These are phyloP conservation scores for Primulina huaijiensis DNA, from an alignment of 257 asterid species.

Conservation along the genomic window DNA sequence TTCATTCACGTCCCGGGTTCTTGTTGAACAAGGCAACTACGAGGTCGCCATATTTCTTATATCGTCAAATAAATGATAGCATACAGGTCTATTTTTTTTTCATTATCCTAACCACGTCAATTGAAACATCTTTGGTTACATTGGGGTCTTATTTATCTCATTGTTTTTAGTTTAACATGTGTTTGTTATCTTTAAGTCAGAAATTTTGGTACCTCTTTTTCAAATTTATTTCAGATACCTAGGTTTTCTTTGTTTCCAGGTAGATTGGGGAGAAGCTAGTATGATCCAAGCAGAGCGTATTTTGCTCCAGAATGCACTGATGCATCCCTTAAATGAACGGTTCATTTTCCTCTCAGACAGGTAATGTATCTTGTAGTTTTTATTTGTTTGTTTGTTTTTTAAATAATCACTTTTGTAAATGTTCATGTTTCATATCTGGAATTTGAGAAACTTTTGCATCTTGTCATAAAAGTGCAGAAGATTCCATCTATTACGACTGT, in stretches of 20 bases:
- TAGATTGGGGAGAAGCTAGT: conserved; percentile 99
- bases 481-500: not conserved
- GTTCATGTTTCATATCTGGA: conserved; percentile 10
- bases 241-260: conserved; percentile 55
- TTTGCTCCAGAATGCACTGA: conserved; percentile 75
- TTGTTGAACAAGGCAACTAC: conserved; percentile 68
- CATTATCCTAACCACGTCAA: not conserved
- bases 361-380: conserved; percentile 31
- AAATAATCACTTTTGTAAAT: not conserved
- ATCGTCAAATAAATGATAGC: conserved; percentile 84
- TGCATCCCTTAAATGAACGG: conserved; percentile 69
- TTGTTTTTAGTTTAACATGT: not conserved
- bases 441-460: conserved; percentile 3
- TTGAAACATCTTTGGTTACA: too few species aligned
- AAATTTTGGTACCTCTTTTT: not conserved
- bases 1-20: conserved; percentile 96
- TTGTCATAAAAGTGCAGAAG: not conserved
- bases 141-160: not conserved
- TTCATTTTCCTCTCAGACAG: conserved; percentile 94
- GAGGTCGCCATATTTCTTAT: conserved; percentile 65
- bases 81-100: conserved; percentile 63
- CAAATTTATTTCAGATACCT: conserved; percentile 14
- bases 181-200: conserved; percentile 18
- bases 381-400: too few species aligned
- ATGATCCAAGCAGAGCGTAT: conserved; percentile 97